Evolutionary conservation across 768 basidiomycete genomes (phyloP), one percentile per base, ranked within the genome.

Genomic region (Sutorius australiensis): DNA sequence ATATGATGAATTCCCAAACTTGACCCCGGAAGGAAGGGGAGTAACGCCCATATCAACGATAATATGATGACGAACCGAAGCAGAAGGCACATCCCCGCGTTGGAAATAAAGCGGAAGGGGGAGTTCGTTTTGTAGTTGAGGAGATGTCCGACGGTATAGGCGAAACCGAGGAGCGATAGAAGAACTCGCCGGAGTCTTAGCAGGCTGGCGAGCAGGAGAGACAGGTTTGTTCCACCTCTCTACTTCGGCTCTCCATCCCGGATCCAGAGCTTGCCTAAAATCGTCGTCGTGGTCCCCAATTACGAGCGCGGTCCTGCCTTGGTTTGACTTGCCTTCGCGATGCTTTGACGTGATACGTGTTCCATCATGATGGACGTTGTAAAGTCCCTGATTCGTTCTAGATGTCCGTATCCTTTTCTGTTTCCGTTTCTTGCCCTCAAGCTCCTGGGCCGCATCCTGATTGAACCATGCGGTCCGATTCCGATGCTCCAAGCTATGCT

Each of bases 11-110:
- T 68, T 36, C 1, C 61, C 64, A 57, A 92, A 85, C 33, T 74
- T 73, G 33, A 79, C 67, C 3, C 83, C 84, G 3, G 78, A 72
- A 21, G 72, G 74, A 6, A 89, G 67, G 30, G 70, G 68, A 4
- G 66, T 65, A 12, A 89, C 75, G 28, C 74, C 73, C 59, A 83
- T 77, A 68, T 92, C 83, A 53, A 73, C 58, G 48, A 66, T 57
- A 36, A 79, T 61, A 10, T 67, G 58, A 11, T 52, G 67, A 16
- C 31, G 55, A 34, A 43, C 24, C 5, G 46, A 41, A 36, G 28
- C 39, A 45, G 46, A 50, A 16, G 38, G n/a, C 3, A 34, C 51
- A 12, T 61, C 39, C 51, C 57, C 34, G 31, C 36, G 60, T 31
- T 51, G 56, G 30, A 61, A 60, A 31, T 62, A 49, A 36, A 58